Base-by-base conservation (phyloP, 352 stramenopile species). In the Pythium phragmiticola region DNA sequence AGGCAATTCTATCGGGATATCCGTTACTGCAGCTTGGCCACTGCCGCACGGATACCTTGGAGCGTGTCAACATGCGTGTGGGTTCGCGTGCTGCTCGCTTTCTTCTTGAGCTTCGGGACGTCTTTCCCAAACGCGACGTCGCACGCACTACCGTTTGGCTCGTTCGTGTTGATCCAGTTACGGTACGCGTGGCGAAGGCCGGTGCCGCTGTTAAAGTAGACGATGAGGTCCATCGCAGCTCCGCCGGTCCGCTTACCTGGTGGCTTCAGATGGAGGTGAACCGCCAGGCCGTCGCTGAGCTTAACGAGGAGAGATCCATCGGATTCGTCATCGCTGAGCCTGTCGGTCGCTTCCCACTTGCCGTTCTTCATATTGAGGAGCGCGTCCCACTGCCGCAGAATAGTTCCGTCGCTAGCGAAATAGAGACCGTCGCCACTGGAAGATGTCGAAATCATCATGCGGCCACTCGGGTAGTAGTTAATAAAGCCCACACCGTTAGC, bases 401-500 rank as follows among this genome's bases (percentile, higher is more conserved):
- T 93, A 6, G 52, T 60, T 36, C 67, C 75, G 5, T 77, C 72
- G 36, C 39, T 63, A 0, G 80, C 82, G 53, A 93, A 87, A 33
- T 77, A 68, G 30, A 93, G 53, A 0, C 84, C 82, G 53, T 89
- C 70, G 37, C 84, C 80, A 28, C 67, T 70, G 0, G 77, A 88
- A 7, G 82, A 89, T 12, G 84, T 93, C 12, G 82, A 93, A 7
- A 93, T 61, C 58, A 93, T 73, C 59, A 80, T 89, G 16, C 79
- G 76, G 11, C 84, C 82, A n/a, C 76, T 89, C 26, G 84, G 80
- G 33, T 90, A 78, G 53, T 89, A 88, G 58, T 93, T 93, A 56
- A 91, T 75, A 42, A 93, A 91, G 14, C 84, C 84, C 0, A 91
- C 84, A 33, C 84, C 84, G 7, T 57, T 54, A 2, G 75, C 63